Evolutionary conservation across 495 filamentous ascomycete species (phyloP).

Genomic region (Choiromyces venosus): DNA sequence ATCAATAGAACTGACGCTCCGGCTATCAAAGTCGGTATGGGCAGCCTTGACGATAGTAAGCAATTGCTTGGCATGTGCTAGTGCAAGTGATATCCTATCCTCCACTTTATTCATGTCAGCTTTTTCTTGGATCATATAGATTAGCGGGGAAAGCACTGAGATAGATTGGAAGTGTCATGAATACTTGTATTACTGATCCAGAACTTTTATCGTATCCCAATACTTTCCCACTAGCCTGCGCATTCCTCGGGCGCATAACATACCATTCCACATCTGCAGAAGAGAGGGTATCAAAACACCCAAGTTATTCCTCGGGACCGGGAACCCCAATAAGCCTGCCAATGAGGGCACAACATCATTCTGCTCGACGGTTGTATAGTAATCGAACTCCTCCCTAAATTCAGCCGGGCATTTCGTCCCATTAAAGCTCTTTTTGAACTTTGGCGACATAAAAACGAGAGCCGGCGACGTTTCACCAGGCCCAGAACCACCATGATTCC

Average conservation of each 20-base stretch:
- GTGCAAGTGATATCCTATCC: conserved; percentile 61
- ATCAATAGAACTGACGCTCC: conserved; percentile 32
- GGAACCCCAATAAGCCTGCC: conserved; percentile 79
- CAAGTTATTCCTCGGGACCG: conserved; percentile 84
- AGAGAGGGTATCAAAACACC: conserved; percentile 80
- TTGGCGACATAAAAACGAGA: conserved; percentile 85
- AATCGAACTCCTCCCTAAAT: conserved; percentile 62
- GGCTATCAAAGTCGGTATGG: conserved; percentile 55
- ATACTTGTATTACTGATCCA: background rate
- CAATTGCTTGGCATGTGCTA: conserved; percentile 74
- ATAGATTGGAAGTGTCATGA: conserved; percentile 2
- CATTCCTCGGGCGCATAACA: background rate
- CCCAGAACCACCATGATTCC: conserved; percentile 91
- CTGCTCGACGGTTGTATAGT: conserved; percentile 79
- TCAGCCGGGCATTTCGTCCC: conserved; percentile 40
- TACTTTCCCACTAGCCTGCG: background rate
- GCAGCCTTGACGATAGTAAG: conserved; percentile 64
- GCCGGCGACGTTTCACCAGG: conserved; percentile 90
- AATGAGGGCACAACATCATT: conserved; percentile 87
- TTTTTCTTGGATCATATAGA: conserved; percentile 18
- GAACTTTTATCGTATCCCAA: conserved; percentile 1
- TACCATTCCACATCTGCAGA: conserved; percentile 63
- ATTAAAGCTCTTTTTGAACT: conserved; percentile 55
- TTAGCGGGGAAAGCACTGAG: background rate
- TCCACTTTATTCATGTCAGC: conserved; percentile 44